Base-by-base conservation (phyloP, 164 flowering plant species). In the Vitis rupestris region DNA sequence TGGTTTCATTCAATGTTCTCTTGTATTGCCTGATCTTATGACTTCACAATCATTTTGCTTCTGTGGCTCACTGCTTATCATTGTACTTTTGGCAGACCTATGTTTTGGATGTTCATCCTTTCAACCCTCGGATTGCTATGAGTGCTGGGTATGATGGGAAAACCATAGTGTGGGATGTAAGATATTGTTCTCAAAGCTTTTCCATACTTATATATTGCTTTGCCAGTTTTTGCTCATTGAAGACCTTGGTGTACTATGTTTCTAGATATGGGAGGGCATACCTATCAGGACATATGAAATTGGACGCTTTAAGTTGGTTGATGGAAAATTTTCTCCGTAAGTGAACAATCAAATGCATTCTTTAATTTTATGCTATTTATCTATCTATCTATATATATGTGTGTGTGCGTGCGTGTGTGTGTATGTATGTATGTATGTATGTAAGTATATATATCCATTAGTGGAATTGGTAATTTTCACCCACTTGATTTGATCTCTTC, bases 101-200 rank as follows among this genome's bases (percentile, higher is more conserved):
- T 85, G 99, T 95, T 67, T 70, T 95, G 86, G 99, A 95, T 82
- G 97, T 95, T 68, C 99, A 95, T 83, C 99, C 99, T 73, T 95
- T 91, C 75, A 92, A 95, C 72, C 99, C 99, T 17, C 85, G 98
- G 68, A 95, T 95, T 53, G 99, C 99, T 71, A 92, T 95, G 99
- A 95, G 99, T 82, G 96, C 99, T 78, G 99, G 99, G 29, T 95
- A 95, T 80, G 99, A 95, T 84, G 99, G 99, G 70, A 86, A 81
- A 75, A 90, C 97, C 50, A 92, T 92, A 69, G 78, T 95, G 3
- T 95, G 99, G 99, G 99, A 95, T 85, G 99, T 95, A 74, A 91
- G 99, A 83, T 71, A 70, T 65, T 44, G 16, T 68, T 72, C 50
- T 67, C 31, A 2, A 65, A 56, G 17, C 57, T 59, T 16, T 56